Percentiles rank a stretch among this genome's conserved stretches.
phyloP scores from a whole-genome alignment of 139 green algal species.

The Nannochloris sp. region DNA sequence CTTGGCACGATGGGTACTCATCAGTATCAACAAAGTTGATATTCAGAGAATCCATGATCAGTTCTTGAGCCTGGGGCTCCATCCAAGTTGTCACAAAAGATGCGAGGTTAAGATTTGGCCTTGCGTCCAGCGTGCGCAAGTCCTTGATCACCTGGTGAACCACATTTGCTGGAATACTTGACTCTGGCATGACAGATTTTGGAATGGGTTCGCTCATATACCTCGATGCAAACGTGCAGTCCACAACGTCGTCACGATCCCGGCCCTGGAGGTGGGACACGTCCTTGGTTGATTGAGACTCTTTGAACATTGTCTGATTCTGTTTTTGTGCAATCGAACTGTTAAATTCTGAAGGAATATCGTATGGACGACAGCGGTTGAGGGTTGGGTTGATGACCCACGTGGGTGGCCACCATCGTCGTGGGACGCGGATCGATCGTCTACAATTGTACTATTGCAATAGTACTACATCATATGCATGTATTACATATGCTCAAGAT shows the following conservation, averaged over 20 bases:
- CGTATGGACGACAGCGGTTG: no score
- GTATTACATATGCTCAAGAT: no score
- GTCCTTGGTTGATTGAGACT: neutral
- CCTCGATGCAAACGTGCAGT: conserved; percentile 26
- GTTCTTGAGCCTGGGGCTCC: conserved; percentile 27
- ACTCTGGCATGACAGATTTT: conserved; percentile 9
- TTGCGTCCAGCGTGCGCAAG: conserved; percentile 9
- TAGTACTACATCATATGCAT: no score
- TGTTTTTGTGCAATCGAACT: no score
- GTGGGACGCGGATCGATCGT: no score
- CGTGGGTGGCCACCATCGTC: no score
- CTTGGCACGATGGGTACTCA: conserved; percentile 6
- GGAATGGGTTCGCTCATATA: conserved; percentile 18
- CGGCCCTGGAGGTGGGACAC: neutral
- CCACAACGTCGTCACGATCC: conserved; percentile 4
- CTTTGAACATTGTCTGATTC: neutral
- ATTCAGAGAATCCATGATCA: conserved; percentile 23
- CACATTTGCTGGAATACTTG: conserved; percentile 4
- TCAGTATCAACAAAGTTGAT: conserved; percentile 27
- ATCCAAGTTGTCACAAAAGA: conserved; percentile 42
- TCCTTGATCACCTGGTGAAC: conserved; percentile 10
- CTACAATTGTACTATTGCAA: no score
- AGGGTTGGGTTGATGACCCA: no score
- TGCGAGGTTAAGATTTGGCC: conserved; percentile 28
- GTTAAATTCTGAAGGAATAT: no score